Evolutionary conservation across 106 monocot species (phyloP).

Genomic region (Chionographis japonica): DNA sequence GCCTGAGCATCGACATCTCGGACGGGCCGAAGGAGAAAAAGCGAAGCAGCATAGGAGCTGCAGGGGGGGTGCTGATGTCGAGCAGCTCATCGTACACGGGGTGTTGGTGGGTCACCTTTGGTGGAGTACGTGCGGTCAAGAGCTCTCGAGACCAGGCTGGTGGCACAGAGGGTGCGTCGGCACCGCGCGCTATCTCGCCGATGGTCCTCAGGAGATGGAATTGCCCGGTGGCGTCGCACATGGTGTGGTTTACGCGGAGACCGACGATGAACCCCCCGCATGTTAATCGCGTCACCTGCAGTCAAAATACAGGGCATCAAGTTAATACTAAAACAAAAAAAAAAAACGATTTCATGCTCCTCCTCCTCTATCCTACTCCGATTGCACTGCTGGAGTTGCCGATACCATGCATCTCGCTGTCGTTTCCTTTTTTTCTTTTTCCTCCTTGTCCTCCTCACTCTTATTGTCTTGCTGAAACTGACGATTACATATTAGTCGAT

Average conservation of each 20-base stretch:
- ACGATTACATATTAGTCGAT: no score
- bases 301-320: no score
- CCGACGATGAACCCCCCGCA: slow-evolving; percentile 47
- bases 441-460: no score
- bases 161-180: not conserved
- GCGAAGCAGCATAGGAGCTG: slow-evolving; percentile 22
- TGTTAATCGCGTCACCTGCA: slow-evolving; percentile 36
- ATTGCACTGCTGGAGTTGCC: no score
- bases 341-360: no score
- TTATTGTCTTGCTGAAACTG: no score
- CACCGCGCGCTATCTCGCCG: slow-evolving; percentile 27
- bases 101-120: slow-evolving; percentile 18
- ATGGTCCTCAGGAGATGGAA: slow-evolving; percentile 27
- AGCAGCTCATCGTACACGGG: slow-evolving; percentile 33
- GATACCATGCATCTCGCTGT: no score
- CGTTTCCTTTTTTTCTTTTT: no score
- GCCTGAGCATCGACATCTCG: slow-evolving; percentile 24
- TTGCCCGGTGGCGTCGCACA: slow-evolving; percentile 52
- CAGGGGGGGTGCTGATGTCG: slow-evolving; percentile 10
- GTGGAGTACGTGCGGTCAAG: slow-evolving; percentile 26
- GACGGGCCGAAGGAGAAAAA: slow-evolving; percentile 43
- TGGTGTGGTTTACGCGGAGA: slow-evolving; percentile 37
- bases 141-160: slow-evolving; percentile 26
- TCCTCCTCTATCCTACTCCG: no score
- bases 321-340: no score